Evolutionary conservation across 176 grass and related monocot species (phyloP), one percentile per base, ranked within the genome.

Genomic region (Oryza brachyantha): DNA sequence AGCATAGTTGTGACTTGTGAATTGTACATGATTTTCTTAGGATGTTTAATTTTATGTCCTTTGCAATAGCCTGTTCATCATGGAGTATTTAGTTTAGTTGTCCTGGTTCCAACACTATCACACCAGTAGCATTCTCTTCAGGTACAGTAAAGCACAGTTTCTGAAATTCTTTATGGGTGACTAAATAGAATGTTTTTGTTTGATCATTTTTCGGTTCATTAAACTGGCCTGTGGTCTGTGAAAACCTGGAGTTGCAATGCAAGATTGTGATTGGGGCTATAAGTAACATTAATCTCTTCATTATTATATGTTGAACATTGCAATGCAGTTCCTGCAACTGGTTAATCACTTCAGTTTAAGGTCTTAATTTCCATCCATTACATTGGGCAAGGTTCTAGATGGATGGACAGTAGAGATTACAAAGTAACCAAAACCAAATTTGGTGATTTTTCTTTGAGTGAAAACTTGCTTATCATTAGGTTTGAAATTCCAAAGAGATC

Each of bases 401-500:
- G 43, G 8, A 52, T 36, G 43, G 35, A 43, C 32, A 35, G 1
- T 3, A 5, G 22, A 41, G 17, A 46, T 45, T 70, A 71, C 10
- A 62, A 71, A 50, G 19, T 11, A 1, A 42, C 21, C 4, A 68
- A 61, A 75, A 61, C 17, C 28, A 46, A 68, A 10, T 70, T 76
- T 45, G 35, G 3, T 66, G 13, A 45, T 45, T 78, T 31, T 21
- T 26, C 9, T 32, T 79, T 32, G 12, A 29, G 27, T 28, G 2
- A 80, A 54, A 35, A 62, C 28, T 7, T 55, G 10, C 27, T 46
- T 64, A 64, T 73, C 35, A 26, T 64, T 73, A 37, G 9, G 62
- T 36, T 80, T 48, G 34, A 70, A 35, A 66, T 17, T 80, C 42
- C 27, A 69, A 70, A 68, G 48, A 83, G n/a, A 52, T 61, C 2